phyloP scores from a whole-genome alignment of 768 basidiomycete genomes.

The Tulasnella sp. region DNA sequence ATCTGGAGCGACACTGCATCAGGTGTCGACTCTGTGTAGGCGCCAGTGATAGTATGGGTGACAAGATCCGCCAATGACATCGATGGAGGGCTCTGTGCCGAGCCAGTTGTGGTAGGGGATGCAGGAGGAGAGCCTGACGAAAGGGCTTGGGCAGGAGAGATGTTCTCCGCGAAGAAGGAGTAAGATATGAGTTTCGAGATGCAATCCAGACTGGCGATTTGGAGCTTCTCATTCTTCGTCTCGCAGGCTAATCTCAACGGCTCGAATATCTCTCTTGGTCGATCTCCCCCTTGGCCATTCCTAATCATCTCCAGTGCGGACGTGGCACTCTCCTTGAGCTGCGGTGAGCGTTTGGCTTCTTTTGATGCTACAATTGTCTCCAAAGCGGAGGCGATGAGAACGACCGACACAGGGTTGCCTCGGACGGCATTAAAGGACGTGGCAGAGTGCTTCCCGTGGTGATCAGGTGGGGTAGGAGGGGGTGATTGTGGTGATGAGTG shows the following conservation, averaged over 20 bases:
- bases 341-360: slow-evolving; percentile 72
- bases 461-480: neutral
- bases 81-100: neutral
- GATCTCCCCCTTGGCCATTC: slow-evolving; percentile 60
- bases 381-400: slow-evolving; percentile 68
- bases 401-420: slow-evolving; percentile 15
- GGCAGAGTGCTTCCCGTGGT: neutral
- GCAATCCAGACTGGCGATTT: slow-evolving; percentile 95
- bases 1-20: slow-evolving; percentile 92
- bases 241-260: slow-evolving; percentile 95
- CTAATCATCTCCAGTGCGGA: slow-evolving; percentile 74
- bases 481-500: neutral
- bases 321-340: slow-evolving; percentile 75
- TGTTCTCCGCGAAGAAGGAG: slow-evolving; percentile 82
- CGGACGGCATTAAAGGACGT: slow-evolving; percentile 6
- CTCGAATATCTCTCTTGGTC: slow-evolving; percentile 83
- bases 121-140: slow-evolving; percentile 56
- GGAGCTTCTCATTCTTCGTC: slow-evolving; percentile 83
- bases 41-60: slow-evolving; percentile 86
- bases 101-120: slow-evolving; percentile 43
- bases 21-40: slow-evolving; percentile 78
- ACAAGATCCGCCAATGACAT: slow-evolving; percentile 83
- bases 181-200: slow-evolving; percentile 96
- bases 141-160: slow-evolving; percentile 33
- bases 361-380: slow-evolving; percentile 79